Percentiles rank a stretch among this genome's conserved stretches.
phyloP scores from a whole-genome alignment of 208 protist genomes.

The Crithidia expoeki region DNA sequence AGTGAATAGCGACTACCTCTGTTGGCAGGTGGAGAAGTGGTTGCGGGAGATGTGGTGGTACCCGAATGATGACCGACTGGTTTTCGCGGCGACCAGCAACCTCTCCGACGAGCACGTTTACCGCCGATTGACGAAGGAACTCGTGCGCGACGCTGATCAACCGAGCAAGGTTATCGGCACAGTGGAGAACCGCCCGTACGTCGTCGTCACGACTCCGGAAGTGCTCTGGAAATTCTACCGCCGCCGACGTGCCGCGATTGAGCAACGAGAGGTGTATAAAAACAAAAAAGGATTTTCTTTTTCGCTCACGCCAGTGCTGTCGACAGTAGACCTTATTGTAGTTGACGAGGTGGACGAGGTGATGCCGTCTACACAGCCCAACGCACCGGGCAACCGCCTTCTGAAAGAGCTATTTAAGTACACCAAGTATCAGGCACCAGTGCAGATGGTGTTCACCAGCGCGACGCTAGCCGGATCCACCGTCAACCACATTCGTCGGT shows the following conservation, averaged over 20 bases:
- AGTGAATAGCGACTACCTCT: slow-evolving; percentile 76
- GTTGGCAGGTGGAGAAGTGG: slow-evolving; percentile 82
- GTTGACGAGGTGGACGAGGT: slow-evolving; percentile 91
- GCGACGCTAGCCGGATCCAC: slow-evolving; percentile 84
- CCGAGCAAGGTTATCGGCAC: slow-evolving; percentile 39
- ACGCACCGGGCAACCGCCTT: slow-evolving; percentile 77
- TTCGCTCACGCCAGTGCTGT: slow-evolving; percentile 68
- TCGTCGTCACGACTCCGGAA: slow-evolving; percentile 78
- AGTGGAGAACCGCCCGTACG: slow-evolving; percentile 79
- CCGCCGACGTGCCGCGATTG: slow-evolving; percentile 53
- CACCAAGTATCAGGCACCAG: slow-evolving; percentile 86
- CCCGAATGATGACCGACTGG: slow-evolving; percentile 77
- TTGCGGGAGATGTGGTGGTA: slow-evolving; percentile 91
- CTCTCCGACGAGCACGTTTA: slow-evolving; percentile 66
- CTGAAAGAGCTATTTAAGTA: slow-evolving; percentile 84
- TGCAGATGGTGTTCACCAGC: slow-evolving; percentile 89
- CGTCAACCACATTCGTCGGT: slow-evolving; percentile 87
- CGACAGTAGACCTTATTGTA: slow-evolving; percentile 77
- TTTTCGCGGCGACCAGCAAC: slow-evolving; percentile 77
- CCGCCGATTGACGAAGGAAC: slow-evolving; percentile 71
- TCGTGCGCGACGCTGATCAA: slow-evolving; percentile 49
- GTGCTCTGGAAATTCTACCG: slow-evolving; percentile 79
- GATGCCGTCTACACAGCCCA: slow-evolving; percentile 64
- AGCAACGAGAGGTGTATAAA: slow-evolving; percentile 41
- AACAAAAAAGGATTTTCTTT: slow-evolving; percentile 65